A percentile compares a stretch with the other conserved stretches of the same genome.
phyloP scores from a whole-genome alignment of 2,329 filamentous ascomycete species.

The Colletotrichum endophyticum region DNA sequence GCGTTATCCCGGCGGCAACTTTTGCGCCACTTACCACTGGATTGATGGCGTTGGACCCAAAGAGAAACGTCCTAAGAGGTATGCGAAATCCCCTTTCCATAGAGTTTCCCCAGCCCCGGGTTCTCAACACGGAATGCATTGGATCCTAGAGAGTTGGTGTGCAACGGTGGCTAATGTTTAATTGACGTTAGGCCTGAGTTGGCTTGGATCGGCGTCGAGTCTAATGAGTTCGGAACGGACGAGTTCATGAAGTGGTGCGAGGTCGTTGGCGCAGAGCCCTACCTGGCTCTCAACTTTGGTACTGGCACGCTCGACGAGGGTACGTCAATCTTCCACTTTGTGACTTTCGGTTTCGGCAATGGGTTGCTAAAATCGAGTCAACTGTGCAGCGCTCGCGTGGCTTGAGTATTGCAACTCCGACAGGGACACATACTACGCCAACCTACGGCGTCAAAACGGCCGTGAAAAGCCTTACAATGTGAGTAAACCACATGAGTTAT shows the following conservation, averaged over 20 bases:
- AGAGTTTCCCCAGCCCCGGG: background rate
- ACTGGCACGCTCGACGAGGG: constrained; percentile 63
- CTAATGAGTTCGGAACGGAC: constrained; percentile 82
- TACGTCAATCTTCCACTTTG: constrained; percentile 13
- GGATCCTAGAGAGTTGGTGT: background rate
- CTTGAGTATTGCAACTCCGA: constrained; percentile 86
- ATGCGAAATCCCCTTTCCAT: background rate
- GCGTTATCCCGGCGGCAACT: constrained; percentile 84
- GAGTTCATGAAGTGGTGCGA: constrained; percentile 87
- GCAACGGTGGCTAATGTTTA: background rate
- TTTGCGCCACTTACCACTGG: constrained; percentile 87
- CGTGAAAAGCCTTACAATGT: constrained; percentile 75
- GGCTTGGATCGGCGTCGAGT: constrained; percentile 79
- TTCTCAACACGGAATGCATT: background rate
- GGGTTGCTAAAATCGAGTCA: background rate
- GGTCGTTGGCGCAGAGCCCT: constrained; percentile 76
- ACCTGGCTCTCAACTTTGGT: constrained; percentile 81
- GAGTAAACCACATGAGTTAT: background rate
- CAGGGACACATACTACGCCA: constrained; percentile 81
- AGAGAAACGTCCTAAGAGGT: constrained; percentile 65
- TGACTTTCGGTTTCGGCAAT: background rate
- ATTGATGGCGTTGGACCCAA: constrained; percentile 78
- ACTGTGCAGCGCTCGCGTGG: constrained; percentile 67
- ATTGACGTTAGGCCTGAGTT: constrained; percentile 65
- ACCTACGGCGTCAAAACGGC: constrained; percentile 77